These are phyloP conservation scores for Erodium trifolium DNA, from an alignment of 441 rosid species.

Conservation along the genomic window DNA sequence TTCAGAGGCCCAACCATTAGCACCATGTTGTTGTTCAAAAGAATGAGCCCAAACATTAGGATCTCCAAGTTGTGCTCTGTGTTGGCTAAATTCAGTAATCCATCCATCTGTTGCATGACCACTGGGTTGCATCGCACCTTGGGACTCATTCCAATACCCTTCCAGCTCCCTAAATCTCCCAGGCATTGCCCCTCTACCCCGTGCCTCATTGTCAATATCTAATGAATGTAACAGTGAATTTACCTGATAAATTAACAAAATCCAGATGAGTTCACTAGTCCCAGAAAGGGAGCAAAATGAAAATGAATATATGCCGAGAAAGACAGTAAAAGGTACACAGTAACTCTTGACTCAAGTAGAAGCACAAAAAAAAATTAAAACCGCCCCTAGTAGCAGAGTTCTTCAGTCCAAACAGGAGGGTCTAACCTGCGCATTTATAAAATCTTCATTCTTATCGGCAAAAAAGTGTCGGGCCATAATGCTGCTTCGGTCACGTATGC, in stretches of 20 bases:
- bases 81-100: constrained; percentile 67
- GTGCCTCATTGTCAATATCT: constrained; percentile 66
- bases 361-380: background rate
- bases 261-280: background rate
- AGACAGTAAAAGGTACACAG: background rate
- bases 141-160: constrained; percentile 93
- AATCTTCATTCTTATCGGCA: constrained; percentile 82
- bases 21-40: constrained; percentile 85
- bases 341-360: background rate
- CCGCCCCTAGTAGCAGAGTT: background rate
- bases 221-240: constrained; percentile 75
- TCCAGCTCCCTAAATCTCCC: constrained; percentile 77
- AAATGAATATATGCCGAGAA: background rate
- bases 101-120: constrained; percentile 66
- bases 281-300: background rate
- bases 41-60: constrained; percentile 80
- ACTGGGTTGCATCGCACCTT: constrained; percentile 52
- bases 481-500: constrained; percentile 94
- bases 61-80: constrained; percentile 39
- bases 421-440: constrained; percentile 75
- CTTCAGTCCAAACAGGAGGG: background rate
- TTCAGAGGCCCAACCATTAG: constrained; percentile 88
- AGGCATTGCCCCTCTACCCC: constrained; percentile 60
- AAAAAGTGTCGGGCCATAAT: constrained; percentile 94
- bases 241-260: constrained; percentile 43